A percentile compares a stretch with the other conserved stretches of the same genome.
These are phyloP conservation scores for Leccinum olivaceopallidum DNA, from an alignment of 768 basidiomycete genomes.

Conservation along the genomic window DNA sequence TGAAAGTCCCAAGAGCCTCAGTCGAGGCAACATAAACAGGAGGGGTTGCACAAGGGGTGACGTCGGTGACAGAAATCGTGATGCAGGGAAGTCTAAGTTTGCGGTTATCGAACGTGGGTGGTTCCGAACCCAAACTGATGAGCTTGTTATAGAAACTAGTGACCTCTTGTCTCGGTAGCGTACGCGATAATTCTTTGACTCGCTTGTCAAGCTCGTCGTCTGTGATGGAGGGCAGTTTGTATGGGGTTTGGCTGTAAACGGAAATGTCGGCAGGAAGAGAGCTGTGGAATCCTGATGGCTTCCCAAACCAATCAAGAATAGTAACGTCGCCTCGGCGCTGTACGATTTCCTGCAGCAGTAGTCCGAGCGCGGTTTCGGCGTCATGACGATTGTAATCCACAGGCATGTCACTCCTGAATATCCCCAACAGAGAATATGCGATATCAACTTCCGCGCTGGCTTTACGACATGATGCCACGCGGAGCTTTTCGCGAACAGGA, in stretches of 20 bases:
- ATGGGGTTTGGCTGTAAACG: constrained; percentile 10
- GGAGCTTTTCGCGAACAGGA: constrained; percentile 10
- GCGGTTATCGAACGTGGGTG: constrained; percentile 3
- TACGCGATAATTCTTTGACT: not conserved
- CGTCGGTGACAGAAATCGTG: constrained; percentile 3
- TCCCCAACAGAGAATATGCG: constrained; percentile 16
- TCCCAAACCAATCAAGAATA: constrained; percentile 21
- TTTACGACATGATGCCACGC: constrained; percentile 13
- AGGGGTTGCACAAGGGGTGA: not conserved
- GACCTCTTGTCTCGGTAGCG: not conserved
- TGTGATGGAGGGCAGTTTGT: constrained; percentile 1
- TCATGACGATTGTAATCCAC: constrained; percentile 5
- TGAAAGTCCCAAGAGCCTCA: constrained; percentile 2
- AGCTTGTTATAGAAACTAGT: not conserved
- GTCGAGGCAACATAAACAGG: not conserved
- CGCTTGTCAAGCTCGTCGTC: not conserved
- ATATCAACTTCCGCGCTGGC: constrained; percentile 8
- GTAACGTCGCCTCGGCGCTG: constrained; percentile 13
- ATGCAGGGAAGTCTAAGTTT: constrained; percentile 16
- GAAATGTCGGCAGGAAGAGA: constrained; percentile 15
- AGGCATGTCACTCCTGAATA: constrained; percentile 15
- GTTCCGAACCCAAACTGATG: not conserved
- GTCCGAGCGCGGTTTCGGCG: constrained; percentile 11
- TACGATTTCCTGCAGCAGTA: constrained; percentile 11
- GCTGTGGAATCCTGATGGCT: constrained; percentile 17